Percentiles rank a stretch among this genome's conserved stretches.
Conservation (phyloP, 2,329 filamentous ascomycete species). For the Meredithiella fracta region DNA sequence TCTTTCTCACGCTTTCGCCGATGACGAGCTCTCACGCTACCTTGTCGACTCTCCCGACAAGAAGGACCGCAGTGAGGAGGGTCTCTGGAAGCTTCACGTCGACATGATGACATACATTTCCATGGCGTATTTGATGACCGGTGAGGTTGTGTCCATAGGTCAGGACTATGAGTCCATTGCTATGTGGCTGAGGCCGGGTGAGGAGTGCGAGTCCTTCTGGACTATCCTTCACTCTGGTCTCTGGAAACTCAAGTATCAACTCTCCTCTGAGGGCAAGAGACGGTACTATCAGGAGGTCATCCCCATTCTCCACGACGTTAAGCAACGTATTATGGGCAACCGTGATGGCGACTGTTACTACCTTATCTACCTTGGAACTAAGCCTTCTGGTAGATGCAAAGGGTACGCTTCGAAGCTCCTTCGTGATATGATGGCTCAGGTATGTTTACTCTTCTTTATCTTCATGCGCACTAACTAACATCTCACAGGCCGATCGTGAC, state of each 20-base stretch:
- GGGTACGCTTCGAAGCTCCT: slow-evolving; percentile 60
- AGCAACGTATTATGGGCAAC: slow-evolving; percentile 49
- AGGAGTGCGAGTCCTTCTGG: slow-evolving; percentile 55
- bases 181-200: slow-evolving; percentile 63
- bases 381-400: slow-evolving; percentile 49
- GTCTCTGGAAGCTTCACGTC: slow-evolving; percentile 61
- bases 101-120: slow-evolving; percentile 64
- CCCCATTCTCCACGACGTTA: slow-evolving; percentile 57
- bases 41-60: slow-evolving; percentile 57
- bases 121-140: slow-evolving; percentile 58
- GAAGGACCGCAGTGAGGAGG: slow-evolving; percentile 42
- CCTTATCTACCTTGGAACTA: slow-evolving; percentile 68
- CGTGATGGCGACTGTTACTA: slow-evolving; percentile 59
- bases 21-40: slow-evolving; percentile 59
- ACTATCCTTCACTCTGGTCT: slow-evolving; percentile 59
- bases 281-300: slow-evolving; percentile 67
- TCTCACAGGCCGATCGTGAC: slow-evolving; percentile 47
- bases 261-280: slow-evolving; percentile 52
- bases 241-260: slow-evolving; percentile 61
- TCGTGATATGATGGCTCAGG: slow-evolving; percentile 48
- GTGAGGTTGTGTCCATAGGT: slow-evolving; percentile 58
- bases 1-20: slow-evolving; percentile 61
- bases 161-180: slow-evolving; percentile 63
- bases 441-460: slow-evolving; percentile 21
- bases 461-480: slow-evolving; percentile 1